Evolutionary conservation across 768 basidiomycete genomes (phyloP).

Genomic region (Ramaria sp.): DNA sequence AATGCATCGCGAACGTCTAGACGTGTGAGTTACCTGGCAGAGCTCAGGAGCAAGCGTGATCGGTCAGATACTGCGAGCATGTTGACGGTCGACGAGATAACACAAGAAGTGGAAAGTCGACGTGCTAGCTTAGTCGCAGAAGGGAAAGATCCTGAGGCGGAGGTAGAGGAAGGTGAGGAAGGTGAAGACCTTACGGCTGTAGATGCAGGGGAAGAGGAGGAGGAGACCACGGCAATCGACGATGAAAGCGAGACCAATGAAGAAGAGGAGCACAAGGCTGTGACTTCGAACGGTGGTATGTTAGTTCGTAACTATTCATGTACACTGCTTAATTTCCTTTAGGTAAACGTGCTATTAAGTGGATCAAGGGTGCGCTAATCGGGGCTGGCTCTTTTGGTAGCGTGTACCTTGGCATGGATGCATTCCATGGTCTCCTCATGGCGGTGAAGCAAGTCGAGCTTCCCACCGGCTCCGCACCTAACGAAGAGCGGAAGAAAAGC

Average conservation of each 20-base stretch:
- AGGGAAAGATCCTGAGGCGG: constrained; percentile 25
- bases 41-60: constrained; percentile 73
- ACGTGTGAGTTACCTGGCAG: constrained; percentile 74
- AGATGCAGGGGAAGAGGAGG: constrained; percentile 34
- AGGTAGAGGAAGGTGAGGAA: constrained; percentile 42
- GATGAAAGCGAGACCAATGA: constrained; percentile 22
- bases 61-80: constrained; percentile 82
- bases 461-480: constrained; percentile 69
- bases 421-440: constrained; percentile 82
- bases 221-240: constrained; percentile 21
- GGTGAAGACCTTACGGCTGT: constrained; percentile 63
- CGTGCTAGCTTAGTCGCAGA: constrained; percentile 33
- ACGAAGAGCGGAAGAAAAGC: constrained; percentile 86
- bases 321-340: constrained; percentile 6
- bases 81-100: constrained; percentile 96
- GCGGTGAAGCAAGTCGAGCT: constrained; percentile 97
- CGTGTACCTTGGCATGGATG: constrained; percentile 94
- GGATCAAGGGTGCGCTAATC: constrained; percentile 95
- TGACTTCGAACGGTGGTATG: constrained; percentile 44
- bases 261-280: constrained; percentile 32
- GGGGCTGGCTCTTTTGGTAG: constrained; percentile 93
- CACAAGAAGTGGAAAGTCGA: constrained; percentile 74
- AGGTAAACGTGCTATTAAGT: constrained; percentile 64
- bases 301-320: constrained; percentile 3
- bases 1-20: constrained; percentile 27